Conservation (phyloP, 2,329 filamentous ascomycete species). For the Chaetothyriales sp. region DNA sequence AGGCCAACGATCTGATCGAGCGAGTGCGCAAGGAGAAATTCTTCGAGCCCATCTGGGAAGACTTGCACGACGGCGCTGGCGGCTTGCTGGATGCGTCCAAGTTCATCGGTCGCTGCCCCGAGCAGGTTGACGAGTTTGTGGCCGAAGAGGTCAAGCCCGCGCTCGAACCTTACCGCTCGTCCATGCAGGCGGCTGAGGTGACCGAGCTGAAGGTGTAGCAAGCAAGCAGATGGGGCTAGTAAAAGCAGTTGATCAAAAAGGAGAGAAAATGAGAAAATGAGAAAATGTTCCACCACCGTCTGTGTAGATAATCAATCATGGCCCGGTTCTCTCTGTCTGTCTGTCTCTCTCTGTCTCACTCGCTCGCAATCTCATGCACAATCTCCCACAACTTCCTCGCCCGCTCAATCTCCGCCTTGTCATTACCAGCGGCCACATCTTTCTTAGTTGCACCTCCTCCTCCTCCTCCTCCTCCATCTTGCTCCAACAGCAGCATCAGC, state of each 20-base stretch:
- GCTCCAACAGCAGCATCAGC: neutral
- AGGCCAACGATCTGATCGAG: constrained; percentile 66
- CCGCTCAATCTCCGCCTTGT: constrained; percentile 19
- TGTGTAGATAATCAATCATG: no score
- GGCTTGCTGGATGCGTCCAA: constrained; percentile 48
- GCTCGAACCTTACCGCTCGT: constrained; percentile 31
- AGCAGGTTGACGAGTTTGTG: constrained; percentile 41
- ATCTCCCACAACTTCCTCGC: constrained; percentile 26
- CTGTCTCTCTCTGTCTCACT: constrained; percentile 1
- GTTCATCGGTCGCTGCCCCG: constrained; percentile 41
- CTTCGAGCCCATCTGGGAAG: constrained; percentile 55
- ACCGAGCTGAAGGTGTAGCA: constrained; percentile 29
- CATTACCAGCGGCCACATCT: constrained; percentile 6
- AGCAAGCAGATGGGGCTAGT: no score
- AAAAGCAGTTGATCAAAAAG: neutral
- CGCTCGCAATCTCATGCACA: constrained; percentile 22
- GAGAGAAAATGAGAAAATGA: neutral
- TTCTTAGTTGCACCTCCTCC: neutral
- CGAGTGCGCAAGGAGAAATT: constrained; percentile 57
- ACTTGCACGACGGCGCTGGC: constrained; percentile 40
- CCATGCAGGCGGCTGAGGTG: constrained; percentile 24
- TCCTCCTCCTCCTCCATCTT: neutral
- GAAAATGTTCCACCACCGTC: no score
- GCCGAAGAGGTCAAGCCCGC: constrained; percentile 34
- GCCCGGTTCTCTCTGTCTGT: neutral